Percentiles rank a stretch among this genome's conserved stretches.
Evolutionary conservation across 2,329 filamentous ascomycete genomes (phyloP).

Genomic region (Sclerotinia nivalis): DNA sequence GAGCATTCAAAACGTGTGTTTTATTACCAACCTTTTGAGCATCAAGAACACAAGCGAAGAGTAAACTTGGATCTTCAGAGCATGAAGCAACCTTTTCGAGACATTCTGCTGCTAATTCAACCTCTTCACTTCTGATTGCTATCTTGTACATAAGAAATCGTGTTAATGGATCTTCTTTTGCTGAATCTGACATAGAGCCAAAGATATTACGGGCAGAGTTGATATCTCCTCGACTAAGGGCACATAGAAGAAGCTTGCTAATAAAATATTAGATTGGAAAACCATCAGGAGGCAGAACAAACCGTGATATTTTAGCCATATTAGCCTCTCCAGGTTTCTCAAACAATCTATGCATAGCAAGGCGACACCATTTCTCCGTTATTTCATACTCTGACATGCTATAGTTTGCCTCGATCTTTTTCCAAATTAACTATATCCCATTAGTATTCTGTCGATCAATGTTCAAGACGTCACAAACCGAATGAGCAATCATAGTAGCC

Average conservation of each 20-base stretch:
- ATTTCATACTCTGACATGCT: constrained; percentile 52
- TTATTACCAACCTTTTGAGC: constrained; percentile 67
- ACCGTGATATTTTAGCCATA: constrained; percentile 68
- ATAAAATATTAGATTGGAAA: constrained; percentile 2
- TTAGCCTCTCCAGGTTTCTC: constrained; percentile 64
- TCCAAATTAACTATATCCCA: constrained; percentile 71
- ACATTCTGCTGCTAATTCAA: constrained; percentile 60
- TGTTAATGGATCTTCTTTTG: constrained; percentile 63
- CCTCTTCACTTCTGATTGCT: constrained; percentile 60
- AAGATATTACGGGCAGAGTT: constrained; percentile 57
- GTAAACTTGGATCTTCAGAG: constrained; percentile 58
- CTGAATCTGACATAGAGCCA: constrained; percentile 57
- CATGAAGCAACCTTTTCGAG: constrained; percentile 59
- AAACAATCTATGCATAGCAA: constrained; percentile 69
- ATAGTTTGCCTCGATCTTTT: constrained; percentile 64
- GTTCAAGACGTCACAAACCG: constrained; percentile 48
- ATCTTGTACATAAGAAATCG: constrained; percentile 76
- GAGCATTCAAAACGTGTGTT: constrained; percentile 56
- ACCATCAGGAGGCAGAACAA: neutral
- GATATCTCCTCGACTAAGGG: constrained; percentile 58
- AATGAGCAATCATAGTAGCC: constrained; percentile 67
- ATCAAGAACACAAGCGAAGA: constrained; percentile 81
- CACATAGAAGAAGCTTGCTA: constrained; percentile 74
- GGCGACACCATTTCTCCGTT: constrained; percentile 69
- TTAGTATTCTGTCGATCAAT: constrained; percentile 23